Percentiles rank a stretch among this genome's conserved stretches.
Conservation (phyloP, 306 rosid genomes). For the Acacia melanoxylon region DNA sequence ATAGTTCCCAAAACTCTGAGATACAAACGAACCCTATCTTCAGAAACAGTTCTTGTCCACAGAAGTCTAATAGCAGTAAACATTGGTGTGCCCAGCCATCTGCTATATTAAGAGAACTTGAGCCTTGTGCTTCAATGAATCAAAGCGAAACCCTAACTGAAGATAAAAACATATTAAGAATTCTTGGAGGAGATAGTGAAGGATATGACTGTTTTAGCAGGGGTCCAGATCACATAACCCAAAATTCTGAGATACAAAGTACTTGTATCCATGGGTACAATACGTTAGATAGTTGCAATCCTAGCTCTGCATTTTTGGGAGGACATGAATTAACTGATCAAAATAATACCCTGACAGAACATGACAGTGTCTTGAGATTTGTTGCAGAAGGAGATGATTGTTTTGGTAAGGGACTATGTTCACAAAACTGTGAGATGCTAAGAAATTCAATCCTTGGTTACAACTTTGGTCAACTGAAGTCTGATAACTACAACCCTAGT, state of each 20-base stretch:
- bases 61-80: not conserved
- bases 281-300: not conserved
- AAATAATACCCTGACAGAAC: constrained; percentile 22
- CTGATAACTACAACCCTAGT: not conserved
- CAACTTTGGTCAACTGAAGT: not conserved
- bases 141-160: constrained; percentile 21
- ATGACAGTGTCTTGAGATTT: constrained; percentile 19
- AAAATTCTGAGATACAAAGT: constrained; percentile 6
- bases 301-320: not conserved
- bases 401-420: not conserved
- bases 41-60: not conserved
- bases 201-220: not conserved
- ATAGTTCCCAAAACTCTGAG: constrained; percentile 5
- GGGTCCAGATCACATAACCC: constrained; percentile 21
- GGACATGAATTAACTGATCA: constrained; percentile 8
- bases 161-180: constrained; percentile 6
- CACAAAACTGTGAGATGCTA: constrained; percentile 14
- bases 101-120: not conserved
- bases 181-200: not conserved
- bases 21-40: constrained; percentile 1
- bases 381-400: constrained; percentile 26
- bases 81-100: not conserved
- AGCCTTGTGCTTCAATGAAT: constrained; percentile 6
- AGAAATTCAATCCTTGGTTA: not conserved
- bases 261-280: not conserved